These are phyloP conservation scores for Tieghemiomyces parasiticus DNA, from an alignment of 192 early-diverging fungal genomes.

Conservation along the genomic window DNA sequence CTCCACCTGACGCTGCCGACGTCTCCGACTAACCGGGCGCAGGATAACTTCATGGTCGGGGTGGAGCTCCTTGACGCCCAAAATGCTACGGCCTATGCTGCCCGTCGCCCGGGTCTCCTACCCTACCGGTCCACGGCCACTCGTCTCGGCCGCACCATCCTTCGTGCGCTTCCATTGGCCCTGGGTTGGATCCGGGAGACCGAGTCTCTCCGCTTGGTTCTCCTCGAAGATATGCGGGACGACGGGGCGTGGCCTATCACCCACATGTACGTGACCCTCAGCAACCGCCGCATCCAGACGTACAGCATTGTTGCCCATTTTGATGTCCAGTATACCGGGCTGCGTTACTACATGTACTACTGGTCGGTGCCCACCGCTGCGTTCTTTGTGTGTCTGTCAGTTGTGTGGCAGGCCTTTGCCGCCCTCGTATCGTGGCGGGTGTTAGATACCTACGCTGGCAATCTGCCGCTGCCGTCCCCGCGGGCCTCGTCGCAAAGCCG, in stretches of 20 bases:
- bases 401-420: constrained; percentile 33
- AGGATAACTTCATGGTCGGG: constrained; percentile 54
- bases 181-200: constrained; percentile 28
- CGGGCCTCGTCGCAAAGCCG: too few relatives aligned
- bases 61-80: constrained; percentile 28
- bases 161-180: constrained; percentile 28
- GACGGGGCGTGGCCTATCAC: constrained; percentile 28
- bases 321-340: constrained; percentile 44
- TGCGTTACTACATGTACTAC: constrained; percentile 64
- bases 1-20: constrained; percentile 42
- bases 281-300: constrained; percentile 31
- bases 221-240: constrained; percentile 38
- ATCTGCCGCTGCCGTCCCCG: too few relatives aligned
- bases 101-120: constrained; percentile 32
- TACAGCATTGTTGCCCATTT: constrained; percentile 30
- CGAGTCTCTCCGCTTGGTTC: constrained; percentile 24
- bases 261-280: constrained; percentile 29
- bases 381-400: constrained; percentile 34
- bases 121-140: constrained; percentile 18
- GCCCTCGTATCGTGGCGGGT: constrained; percentile 25
- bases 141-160: constrained; percentile 11
- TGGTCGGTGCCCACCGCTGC: constrained; percentile 43
- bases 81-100: constrained; percentile 18
- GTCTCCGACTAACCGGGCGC: constrained; percentile 34
- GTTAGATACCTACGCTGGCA: too few relatives aligned